Base-by-base conservation (phyloP, 2,329 filamentous ascomycete genomes). In the Alternaria sp. region DNA sequence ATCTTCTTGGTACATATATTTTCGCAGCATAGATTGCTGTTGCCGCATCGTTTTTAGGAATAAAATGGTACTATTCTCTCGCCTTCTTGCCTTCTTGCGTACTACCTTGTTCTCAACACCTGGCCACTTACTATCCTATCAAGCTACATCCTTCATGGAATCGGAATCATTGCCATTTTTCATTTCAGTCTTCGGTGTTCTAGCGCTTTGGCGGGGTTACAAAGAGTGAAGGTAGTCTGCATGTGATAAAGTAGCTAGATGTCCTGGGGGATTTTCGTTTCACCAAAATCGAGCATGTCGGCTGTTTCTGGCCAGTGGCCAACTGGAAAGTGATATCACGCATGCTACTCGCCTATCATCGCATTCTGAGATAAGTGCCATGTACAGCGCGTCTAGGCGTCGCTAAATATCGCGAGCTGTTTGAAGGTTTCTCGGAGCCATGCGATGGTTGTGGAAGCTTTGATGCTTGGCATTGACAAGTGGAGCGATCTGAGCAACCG, bases 1-100 rank as follows among this genome's bases (percentile, higher is more conserved):
- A 48, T 48, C 44, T 48, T 48, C 14, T n/a, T 36, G 29, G 29
- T 48, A 36, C 14, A 48, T 34, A 48, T 10, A 17, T 48, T 5
- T 26, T 8, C 6, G 44, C 44, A 36, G 31, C 21, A 21, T 11
- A 11, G 44, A 26, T 21, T 48, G 44, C 29, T 5, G 7, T 36
- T 26, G 4, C 21, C 9, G 11, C 37, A 40, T 7, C 3, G 17
- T 26, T 13, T 46, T 9, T 24, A 48, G 6, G 2, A 26, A 48
- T 11, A 8, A 36, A 34, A 2, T 11, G 8, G 13, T 21, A 33
- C 33, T n/a, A 23, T 4, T 40, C 13, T 3, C 5, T 48, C 2
- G 2, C 1, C 7, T 31, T n/a, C 1, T 4, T 13, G n/a, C 17
- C 3, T 24, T 0, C 4, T 5, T 29, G 5, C 2, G 14, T 24